These are phyloP conservation scores for Chaetomiaceae sp. DNA, from an alignment of 2,329 filamentous ascomycete genomes.

Conservation along the genomic window DNA sequence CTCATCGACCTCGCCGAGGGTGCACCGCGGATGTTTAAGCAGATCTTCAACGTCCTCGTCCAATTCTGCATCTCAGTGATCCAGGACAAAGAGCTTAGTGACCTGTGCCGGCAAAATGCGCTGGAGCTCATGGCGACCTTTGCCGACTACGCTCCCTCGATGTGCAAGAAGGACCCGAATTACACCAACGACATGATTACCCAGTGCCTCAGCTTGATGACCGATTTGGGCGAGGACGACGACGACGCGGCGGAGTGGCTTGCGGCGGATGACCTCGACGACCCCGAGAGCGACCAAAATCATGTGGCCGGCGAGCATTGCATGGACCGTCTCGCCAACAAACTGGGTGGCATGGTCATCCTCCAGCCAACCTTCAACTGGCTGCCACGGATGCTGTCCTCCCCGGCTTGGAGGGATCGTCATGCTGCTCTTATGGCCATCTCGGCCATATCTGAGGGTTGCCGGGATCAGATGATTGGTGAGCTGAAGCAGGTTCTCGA, in stretches of 20 bases:
- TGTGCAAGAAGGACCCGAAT: constrained; percentile 90
- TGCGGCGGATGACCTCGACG: constrained; percentile 84
- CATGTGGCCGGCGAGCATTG: constrained; percentile 97
- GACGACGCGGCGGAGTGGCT: constrained; percentile 95
- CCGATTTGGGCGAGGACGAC: constrained; percentile 88
- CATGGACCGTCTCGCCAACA: constrained; percentile 96
- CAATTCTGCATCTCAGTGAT: constrained; percentile 90
- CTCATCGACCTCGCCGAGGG: constrained; percentile 91
- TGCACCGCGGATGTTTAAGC: constrained; percentile 97
- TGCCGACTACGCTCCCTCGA: constrained; percentile 84
- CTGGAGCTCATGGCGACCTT: constrained; percentile 97
- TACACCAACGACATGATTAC: constrained; percentile 98
- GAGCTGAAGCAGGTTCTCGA: constrained; percentile 92
- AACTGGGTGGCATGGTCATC: constrained; percentile 89
- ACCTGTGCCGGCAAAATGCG: constrained; percentile 87
- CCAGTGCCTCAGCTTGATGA: constrained; percentile 96
- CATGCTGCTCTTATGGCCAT: constrained; percentile 98
- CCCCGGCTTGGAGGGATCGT: constrained; percentile 86
- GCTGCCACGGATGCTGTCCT: constrained; percentile 97
- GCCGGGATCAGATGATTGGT: constrained; percentile 88
- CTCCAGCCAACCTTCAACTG: constrained; percentile 91
- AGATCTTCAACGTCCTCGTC: constrained; percentile 85
- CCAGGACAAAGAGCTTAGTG: constrained; percentile 89
- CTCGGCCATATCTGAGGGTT: constrained; percentile 95
- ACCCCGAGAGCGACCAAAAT: constrained; percentile 93